Evolutionary conservation across 176 grass and related monocot genomes (phyloP), one percentile per base, ranked within the genome.

Genomic region (Chrysopogon serrulatus): DNA sequence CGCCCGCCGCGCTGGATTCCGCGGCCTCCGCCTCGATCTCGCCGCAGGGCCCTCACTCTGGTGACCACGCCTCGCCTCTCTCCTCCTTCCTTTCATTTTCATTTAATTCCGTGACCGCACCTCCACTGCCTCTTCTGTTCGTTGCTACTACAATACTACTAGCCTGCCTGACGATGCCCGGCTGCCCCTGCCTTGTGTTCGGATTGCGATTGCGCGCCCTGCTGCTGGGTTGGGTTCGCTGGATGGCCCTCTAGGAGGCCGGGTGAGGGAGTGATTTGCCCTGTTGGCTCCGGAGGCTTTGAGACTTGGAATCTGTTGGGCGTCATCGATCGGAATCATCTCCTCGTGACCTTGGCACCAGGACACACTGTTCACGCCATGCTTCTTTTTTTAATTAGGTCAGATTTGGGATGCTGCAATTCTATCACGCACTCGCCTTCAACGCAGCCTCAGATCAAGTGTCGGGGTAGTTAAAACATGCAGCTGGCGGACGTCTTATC

Each of bases 1-100:
- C 10, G 23, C 54, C 54, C 54, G 56, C 56, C 56, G 56, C n/a
- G 73, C 88, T 86, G 79, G 88, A 90, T 86, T 86, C 85, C 79
- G 57, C 79, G 17, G 81, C 84, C 21, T 68, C 79, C 18, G 27
- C 79, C 66, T 76, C 79, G 88, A 79, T 86, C 86, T 59, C 72
- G 83, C 51, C 88, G 30, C 72, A 37, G 63, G 78, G 63, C 45
- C 79, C 30, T 60, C 65, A 56, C 39, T 68, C 74, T 49, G 73
- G 83, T 90, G 84, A 79, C 66, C 33, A 53, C 35, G n/a, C 65
- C 15, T 60, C n/a, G n/a, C 56, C 27, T 5, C 49, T 21, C 19
- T 16, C 56, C 31, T 19, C 30, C 28, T 17, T 9, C 60, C 10
- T 2, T n/a, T 9, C 60, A 6, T 2, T n/a, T n/a, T 2, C 28